Evolutionary conservation across 495 filamentous ascomycete genomes (phyloP).

Genomic region (Aspergillus sclerotioniger): DNA sequence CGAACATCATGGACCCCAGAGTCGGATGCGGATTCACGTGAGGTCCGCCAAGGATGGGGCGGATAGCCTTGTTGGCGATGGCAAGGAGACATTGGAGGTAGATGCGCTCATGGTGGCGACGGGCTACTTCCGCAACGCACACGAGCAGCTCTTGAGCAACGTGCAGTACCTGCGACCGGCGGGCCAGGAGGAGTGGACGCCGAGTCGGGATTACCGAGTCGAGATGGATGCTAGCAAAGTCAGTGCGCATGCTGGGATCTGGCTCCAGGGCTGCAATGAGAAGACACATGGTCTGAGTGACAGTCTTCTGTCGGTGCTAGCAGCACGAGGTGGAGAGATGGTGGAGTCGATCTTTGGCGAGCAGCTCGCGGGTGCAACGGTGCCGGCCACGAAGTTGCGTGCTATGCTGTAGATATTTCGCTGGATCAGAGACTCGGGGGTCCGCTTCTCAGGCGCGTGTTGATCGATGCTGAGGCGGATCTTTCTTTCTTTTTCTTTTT

Average conservation of each 20-base stretch:
- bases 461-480: neutral
- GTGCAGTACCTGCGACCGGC: constrained; percentile 61
- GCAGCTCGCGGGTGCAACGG: constrained; percentile 33
- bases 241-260: constrained; percentile 65
- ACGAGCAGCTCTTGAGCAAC: constrained; percentile 71
- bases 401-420: constrained; percentile 36
- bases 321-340: constrained; percentile 72
- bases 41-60: constrained; percentile 27
- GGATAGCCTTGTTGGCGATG: constrained; percentile 24
- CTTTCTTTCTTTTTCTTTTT: neutral
- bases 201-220: constrained; percentile 70
- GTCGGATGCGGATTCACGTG: constrained; percentile 41
- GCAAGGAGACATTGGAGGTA: constrained; percentile 62
- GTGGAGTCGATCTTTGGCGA: constrained; percentile 70
- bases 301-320: constrained; percentile 74
- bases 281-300: constrained; percentile 85
- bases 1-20: constrained; percentile 46
- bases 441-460: neutral
- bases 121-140: constrained; percentile 76
- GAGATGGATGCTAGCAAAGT: constrained; percentile 65
- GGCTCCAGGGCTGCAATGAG: constrained; percentile 95
- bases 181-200: constrained; percentile 35
- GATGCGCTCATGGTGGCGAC: constrained; percentile 85
- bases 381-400: constrained; percentile 42
- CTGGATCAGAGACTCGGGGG: neutral